These are phyloP conservation scores for Naganishia vaughanmartiniae DNA, from an alignment of 768 basidiomycete genomes.

Conservation along the genomic window DNA sequence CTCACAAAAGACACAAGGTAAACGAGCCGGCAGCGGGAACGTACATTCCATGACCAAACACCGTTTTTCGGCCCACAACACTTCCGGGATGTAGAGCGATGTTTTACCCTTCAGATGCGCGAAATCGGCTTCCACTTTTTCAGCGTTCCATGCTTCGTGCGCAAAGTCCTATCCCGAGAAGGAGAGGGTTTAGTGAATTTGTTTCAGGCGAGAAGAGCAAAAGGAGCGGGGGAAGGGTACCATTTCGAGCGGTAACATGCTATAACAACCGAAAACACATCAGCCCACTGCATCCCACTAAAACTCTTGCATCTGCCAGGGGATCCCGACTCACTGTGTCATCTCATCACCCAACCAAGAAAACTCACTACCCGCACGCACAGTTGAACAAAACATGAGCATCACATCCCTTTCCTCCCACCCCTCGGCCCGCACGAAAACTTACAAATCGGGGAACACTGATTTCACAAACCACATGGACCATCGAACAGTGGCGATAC, in stretches of 20 bases:
- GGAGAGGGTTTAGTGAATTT: slow-evolving; percentile 55
- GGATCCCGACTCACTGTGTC: slow-evolving; percentile 55
- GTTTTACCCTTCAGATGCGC: slow-evolving; percentile 64
- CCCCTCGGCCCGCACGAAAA: too few relatives aligned
- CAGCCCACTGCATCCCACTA: neutral
- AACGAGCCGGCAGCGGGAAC: neutral
- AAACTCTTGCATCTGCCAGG: neutral
- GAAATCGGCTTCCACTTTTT: slow-evolving; percentile 70
- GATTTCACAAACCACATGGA: slow-evolving; percentile 77
- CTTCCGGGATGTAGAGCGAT: slow-evolving; percentile 72
- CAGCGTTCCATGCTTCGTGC: slow-evolving; percentile 83
- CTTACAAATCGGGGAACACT: slow-evolving; percentile 82
- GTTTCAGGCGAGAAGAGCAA: neutral
- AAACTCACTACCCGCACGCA: slow-evolving; percentile 60
- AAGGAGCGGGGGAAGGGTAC: neutral
- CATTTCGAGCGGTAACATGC: slow-evolving; percentile 34
- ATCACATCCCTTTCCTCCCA: too few relatives aligned
- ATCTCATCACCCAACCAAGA: slow-evolving; percentile 93
- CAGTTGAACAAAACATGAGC: neutral
- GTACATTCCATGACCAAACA: slow-evolving; percentile 88
- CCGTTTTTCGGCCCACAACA: slow-evolving; percentile 75
- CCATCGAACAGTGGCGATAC: slow-evolving; percentile 53
- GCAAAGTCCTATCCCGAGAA: slow-evolving; percentile 74
- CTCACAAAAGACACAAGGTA: neutral
- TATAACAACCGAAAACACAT: neutral